Base-by-base conservation (phyloP, 2,329 filamentous ascomycete species). In the Hypoxylon sp. region DNA sequence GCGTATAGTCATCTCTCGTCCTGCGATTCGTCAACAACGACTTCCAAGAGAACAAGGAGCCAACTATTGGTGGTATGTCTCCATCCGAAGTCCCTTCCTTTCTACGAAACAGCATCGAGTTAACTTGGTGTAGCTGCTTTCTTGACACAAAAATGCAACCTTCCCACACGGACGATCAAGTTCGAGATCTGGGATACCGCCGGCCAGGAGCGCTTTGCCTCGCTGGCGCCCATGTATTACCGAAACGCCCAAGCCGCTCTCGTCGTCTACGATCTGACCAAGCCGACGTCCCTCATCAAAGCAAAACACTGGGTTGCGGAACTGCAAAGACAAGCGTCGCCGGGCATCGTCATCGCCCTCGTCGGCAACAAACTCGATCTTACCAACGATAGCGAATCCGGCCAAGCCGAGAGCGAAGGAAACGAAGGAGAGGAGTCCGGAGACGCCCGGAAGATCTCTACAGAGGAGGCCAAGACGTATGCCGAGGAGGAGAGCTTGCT, bases 1-100 rank as follows among this genome's bases (percentile, higher is more conserved):
- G 48, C 54, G 20, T 71, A 96, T 59, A 71, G 95, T 98, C 95
- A 46, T 99, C 95, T 41, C 88, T 99, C 57, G 95, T 99, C 63
- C 85, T 99, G 74, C 92, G 95, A 73, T 99, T 99, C 78, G 95
- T 99, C 74, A 98, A 98, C 84, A 95, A 99, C 80, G 94, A 98
- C 78, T 99, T 99, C 73, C 95, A 99, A 81, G 95, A 98, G 79
- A 98, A 98, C 79, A 98, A 98, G 83, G 95, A 99, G 77, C 95
- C 95, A 62, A 99, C 95, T 66, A 99, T 99, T 78, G 95, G 95
- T 83, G 92, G 92, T 96, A 84, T 65, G 83, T 77, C 47, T 26
- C 48, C 49, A 45, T 47, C 29, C 20, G 35, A 31, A 48, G 38
- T 54, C 40, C 49, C 43, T 31, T 20, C 43, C 15, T 43, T 56